Base-by-base conservation (phyloP, 2,329 filamentous ascomycete species). In the Phialocephala subalpina region DNA sequence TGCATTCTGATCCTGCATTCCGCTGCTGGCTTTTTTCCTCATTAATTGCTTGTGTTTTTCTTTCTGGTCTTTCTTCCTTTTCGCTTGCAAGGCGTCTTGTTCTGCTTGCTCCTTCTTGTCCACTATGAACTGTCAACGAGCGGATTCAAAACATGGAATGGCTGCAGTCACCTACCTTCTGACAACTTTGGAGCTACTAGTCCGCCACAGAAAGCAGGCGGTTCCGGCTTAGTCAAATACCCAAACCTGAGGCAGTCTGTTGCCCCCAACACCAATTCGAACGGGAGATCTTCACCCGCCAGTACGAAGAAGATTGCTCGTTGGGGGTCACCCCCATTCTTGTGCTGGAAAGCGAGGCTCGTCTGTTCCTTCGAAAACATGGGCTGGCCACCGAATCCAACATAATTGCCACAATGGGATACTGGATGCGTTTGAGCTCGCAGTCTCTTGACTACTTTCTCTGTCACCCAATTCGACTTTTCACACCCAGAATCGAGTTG, bases 11-110 rank as follows among this genome's bases (percentile, higher is more conserved):
- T 11, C 22, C n/a, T 22, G 45, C n/a, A 20, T n/a, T 49, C 6
- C 45, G 45, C 45, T 49, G n/a, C 20, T 49, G 1, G 22, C 45
- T 49, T 49, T 49, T n/a, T 49, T 49, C 20, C 45, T 49, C 3
- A n/a, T 22, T n/a, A 49, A 25, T 6, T 49, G 45, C 45, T 25
- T 49, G 18, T 25, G 45, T 49, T 49, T 49, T n/a, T 49, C 45
- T 25, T 25, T 49, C n/a, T 49, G 45, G 20, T 49, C 45, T 25
- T 49, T 49, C 45, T n/a, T 49, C 45, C 7, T 49, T 25, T 49
- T n/a, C 45, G 5, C 20, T 49, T 49, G 45, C 45, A 22, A 22
- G 12, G 45, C 45, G 22, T 49, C 45, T 22, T n/a, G 45, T 25
- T 49, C 45, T 49, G 22, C 45, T 25, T 49, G 45, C 14, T 49